phyloP scores from a whole-genome alignment of 2,329 filamentous ascomycete species.

The Penicillium corylophilum region DNA sequence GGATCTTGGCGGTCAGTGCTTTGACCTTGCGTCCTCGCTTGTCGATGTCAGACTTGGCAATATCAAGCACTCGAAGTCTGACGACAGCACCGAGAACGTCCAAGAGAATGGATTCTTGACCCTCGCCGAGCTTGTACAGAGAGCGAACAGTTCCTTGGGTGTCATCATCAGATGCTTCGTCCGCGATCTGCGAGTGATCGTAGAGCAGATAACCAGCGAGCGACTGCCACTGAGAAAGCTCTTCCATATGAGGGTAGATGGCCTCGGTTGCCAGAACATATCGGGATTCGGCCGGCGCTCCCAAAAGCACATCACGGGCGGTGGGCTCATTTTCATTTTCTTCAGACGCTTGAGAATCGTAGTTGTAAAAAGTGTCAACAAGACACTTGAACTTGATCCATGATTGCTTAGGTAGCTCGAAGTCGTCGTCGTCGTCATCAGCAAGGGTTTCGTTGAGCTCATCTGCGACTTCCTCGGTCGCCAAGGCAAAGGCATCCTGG shows the following conservation, averaged over 20 bases:
- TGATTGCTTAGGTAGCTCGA: slow-evolving; percentile 70
- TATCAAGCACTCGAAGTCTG: slow-evolving; percentile 67
- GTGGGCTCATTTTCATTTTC: slow-evolving; percentile 26
- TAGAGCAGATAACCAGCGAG: slow-evolving; percentile 87
- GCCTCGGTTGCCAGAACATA: slow-evolving; percentile 83
- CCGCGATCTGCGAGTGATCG: slow-evolving; percentile 72
- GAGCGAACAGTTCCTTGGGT: slow-evolving; percentile 65
- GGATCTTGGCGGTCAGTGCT: slow-evolving; percentile 59
- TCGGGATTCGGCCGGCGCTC: slow-evolving; percentile 70
- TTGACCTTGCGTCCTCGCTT: slow-evolving; percentile 58
- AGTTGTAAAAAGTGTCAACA: slow-evolving; percentile 76
- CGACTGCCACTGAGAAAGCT: slow-evolving; percentile 83
- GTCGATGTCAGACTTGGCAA: slow-evolving; percentile 60
- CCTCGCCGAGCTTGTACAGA: slow-evolving; percentile 69
- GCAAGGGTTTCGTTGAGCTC: slow-evolving; percentile 73
- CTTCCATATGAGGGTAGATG: slow-evolving; percentile 76
- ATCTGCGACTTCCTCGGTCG: slow-evolving; percentile 81
- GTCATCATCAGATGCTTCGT: slow-evolving; percentile 55
- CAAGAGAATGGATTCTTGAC: slow-evolving; percentile 80
- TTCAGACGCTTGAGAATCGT: slow-evolving; percentile 64
- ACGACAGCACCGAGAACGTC: slow-evolving; percentile 84
- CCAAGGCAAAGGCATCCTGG: slow-evolving; percentile 73
- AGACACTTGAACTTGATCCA: slow-evolving; percentile 94
- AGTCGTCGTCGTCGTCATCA: slow-evolving; percentile 69
- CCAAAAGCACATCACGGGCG: slow-evolving; percentile 51